Evolutionary conservation across 2,329 filamentous ascomycete species (phyloP).

Genomic region (Emericellopsis atlantica): DNA sequence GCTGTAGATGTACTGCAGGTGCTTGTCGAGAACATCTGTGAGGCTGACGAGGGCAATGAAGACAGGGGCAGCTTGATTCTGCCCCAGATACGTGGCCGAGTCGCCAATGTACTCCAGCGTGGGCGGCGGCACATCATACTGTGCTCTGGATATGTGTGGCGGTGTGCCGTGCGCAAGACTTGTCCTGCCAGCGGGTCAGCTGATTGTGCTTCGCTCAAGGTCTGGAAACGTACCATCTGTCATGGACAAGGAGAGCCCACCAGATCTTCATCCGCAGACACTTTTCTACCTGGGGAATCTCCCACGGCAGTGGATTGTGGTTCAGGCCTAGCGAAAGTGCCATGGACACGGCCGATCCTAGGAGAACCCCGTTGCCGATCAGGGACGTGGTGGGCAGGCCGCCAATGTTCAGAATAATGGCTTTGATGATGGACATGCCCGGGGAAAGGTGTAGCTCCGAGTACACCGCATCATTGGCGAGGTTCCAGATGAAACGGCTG

Average conservation of each 20-base stretch:
- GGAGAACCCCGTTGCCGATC: conserved; percentile 39
- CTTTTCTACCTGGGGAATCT: conserved; percentile 37
- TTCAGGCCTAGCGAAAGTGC: conserved; percentile 42
- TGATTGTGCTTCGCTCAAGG: not conserved
- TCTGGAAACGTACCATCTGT: conserved; percentile 33
- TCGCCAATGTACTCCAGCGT: conserved; percentile 19
- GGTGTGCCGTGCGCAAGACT: conserved; percentile 2
- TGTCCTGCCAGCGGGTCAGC: conserved; percentile 21
- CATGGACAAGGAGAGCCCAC: conserved; percentile 42
- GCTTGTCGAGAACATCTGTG: conserved; percentile 22
- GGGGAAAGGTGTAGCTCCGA: conserved; percentile 46
- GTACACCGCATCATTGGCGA: conserved; percentile 46
- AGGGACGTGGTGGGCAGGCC: conserved; percentile 48
- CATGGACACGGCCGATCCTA: conserved; percentile 37
- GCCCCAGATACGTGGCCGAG: not conserved
- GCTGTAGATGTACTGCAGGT: conserved; percentile 20
- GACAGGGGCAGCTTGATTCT: conserved; percentile 14
- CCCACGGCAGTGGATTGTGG: conserved; percentile 37
- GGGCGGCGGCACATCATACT: conserved; percentile 35
- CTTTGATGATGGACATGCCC: conserved; percentile 43
- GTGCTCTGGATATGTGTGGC: conserved; percentile 20
- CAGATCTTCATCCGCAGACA: conserved; percentile 37
- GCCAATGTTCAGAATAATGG: conserved; percentile 44
- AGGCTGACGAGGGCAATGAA: conserved; percentile 32
- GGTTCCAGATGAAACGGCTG: conserved; percentile 48